A percentile compares a stretch with the other conserved stretches of the same genome.
These are phyloP conservation scores for Pichia sp. DNA, from an alignment of 1,139 yeast species.

Conservation along the genomic window DNA sequence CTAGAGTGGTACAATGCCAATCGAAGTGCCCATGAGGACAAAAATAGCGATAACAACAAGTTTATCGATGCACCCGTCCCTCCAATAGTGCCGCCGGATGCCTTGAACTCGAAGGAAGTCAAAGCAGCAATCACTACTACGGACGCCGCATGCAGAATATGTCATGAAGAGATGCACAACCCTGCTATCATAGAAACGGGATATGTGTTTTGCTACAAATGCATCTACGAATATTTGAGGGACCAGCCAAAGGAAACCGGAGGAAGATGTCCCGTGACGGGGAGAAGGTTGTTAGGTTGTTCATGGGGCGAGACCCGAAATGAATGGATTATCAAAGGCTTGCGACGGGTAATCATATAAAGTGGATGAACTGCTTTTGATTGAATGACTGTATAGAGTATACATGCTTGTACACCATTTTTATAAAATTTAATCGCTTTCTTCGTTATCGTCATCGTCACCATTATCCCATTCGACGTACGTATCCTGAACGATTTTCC, in stretches of 20 bases:
- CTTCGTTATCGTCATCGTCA: constrained; percentile 38
- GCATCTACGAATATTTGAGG: constrained; percentile 66
- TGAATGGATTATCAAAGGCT: constrained; percentile 70
- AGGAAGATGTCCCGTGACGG: constrained; percentile 85
- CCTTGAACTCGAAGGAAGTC: constrained; percentile 12
- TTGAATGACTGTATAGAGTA: not conserved
- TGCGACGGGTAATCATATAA: constrained; percentile 58
- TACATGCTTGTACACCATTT: not conserved
- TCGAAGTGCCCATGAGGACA: not conserved
- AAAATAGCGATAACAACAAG: not conserved
- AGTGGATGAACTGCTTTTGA: not conserved
- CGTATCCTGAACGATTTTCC: constrained; percentile 47
- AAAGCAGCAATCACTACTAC: constrained; percentile 18
- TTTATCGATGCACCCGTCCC: constrained; percentile 27
- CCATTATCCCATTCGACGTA: constrained; percentile 81
- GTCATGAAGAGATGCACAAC: constrained; percentile 58
- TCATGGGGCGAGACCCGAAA: constrained; percentile 52
- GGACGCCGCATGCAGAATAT: constrained; percentile 57
- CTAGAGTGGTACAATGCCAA: constrained; percentile 86
- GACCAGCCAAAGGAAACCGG: constrained; percentile 43
- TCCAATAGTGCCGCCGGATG: constrained; percentile 52
- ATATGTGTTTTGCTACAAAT: constrained; percentile 81
- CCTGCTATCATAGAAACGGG: constrained; percentile 94
- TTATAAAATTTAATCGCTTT: not conserved
- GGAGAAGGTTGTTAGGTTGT: constrained; percentile 68